These are phyloP conservation scores for Ceratocystis eucalypticola DNA, from an alignment of 2,329 filamentous ascomycete genomes.

Conservation along the genomic window DNA sequence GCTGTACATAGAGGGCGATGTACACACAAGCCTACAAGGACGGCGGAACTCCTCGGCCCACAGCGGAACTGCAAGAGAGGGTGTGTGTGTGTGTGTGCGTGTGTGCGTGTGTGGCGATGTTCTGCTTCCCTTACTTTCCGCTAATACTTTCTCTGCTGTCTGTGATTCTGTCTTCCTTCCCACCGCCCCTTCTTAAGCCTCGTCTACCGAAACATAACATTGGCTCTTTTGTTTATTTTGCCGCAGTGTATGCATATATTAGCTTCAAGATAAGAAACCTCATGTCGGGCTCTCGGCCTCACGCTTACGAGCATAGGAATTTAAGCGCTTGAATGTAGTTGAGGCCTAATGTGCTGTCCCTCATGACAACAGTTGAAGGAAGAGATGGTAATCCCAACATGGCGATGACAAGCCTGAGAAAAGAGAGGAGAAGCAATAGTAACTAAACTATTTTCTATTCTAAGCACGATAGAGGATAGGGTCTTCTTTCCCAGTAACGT, in stretches of 20 bases:
- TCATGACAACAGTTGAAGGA: too few species aligned
- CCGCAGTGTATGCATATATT: background rate
- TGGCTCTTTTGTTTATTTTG: background rate
- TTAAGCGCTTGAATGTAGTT: background rate
- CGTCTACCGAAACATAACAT: background rate
- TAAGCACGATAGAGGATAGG: too few species aligned
- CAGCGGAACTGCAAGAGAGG: background rate
- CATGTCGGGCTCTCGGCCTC: background rate
- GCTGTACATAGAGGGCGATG: background rate
- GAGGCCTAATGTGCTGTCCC: background rate
- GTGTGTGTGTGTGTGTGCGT: background rate
- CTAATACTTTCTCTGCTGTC: background rate
- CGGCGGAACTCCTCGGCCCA: background rate
- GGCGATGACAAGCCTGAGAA: too few species aligned
- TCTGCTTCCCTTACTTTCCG: background rate
- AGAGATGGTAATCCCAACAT: too few species aligned
- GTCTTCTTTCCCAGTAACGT: too few species aligned
- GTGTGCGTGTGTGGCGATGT: constrained; percentile 1
- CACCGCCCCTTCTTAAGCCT: background rate
- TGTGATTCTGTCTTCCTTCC: background rate
- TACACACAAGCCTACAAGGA: background rate
- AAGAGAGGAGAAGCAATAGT: too few species aligned
- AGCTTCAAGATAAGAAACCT: background rate
- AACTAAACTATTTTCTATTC: too few species aligned
- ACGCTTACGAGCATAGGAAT: background rate